phyloP scores from a whole-genome alignment of 139 green algal genomes.

The Trebouxia sp. region DNA sequence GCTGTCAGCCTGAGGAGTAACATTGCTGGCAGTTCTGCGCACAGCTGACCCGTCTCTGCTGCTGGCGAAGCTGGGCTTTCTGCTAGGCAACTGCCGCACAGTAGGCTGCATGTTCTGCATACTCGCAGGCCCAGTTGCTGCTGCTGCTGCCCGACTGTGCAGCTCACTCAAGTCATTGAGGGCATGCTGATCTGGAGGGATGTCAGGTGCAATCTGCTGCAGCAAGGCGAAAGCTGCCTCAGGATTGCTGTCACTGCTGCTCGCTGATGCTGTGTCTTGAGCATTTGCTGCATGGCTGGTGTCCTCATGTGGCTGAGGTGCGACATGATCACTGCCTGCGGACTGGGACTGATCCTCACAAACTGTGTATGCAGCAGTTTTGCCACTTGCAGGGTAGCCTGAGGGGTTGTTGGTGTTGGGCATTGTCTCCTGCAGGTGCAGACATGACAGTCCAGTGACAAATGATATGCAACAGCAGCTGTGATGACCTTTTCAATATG shows the following conservation, averaged over 20 bases:
- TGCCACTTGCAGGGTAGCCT: neutral
- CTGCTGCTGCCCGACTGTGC: neutral
- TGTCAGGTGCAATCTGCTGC: neutral
- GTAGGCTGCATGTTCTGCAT: neutral
- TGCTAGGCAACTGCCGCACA: neutral
- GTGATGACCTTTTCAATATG: no score
- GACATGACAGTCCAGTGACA: no score
- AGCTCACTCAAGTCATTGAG: constrained; percentile 11
- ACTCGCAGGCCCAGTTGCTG: neutral
- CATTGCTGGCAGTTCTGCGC: neutral
- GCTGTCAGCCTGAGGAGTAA: neutral
- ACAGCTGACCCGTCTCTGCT: constrained; percentile 2
- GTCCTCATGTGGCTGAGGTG: neutral
- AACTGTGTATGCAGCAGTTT: no score
- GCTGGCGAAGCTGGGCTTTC: neutral
- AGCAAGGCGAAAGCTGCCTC: neutral
- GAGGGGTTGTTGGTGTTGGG: neutral
- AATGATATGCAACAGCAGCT: no score
- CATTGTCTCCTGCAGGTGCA: constrained; percentile 4
- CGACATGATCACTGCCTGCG: neutral
- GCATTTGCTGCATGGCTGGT: neutral
- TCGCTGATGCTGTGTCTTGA: neutral
- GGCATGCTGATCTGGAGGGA: neutral
- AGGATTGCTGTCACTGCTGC: neutral
- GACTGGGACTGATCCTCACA: no score